These are phyloP conservation scores for Tetradesmus obliquus DNA, from an alignment of 139 green algal genomes.

Conservation along the genomic window DNA sequence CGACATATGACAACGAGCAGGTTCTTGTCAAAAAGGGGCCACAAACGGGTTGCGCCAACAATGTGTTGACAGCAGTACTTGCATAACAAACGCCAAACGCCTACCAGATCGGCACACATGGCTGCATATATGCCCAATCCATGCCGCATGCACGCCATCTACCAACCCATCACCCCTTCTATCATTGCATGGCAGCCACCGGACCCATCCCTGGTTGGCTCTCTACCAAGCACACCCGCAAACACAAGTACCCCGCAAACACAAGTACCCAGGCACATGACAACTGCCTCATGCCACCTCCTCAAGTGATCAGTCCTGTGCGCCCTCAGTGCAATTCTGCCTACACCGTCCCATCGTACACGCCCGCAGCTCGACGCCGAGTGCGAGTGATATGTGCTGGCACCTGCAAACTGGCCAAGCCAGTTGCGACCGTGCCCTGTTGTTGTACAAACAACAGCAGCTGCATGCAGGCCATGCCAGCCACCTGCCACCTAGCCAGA, in stretches of 20 bases:
- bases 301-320: neutral
- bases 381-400: neutral
- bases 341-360: neutral
- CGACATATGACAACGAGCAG: neutral
- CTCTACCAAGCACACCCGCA: neutral
- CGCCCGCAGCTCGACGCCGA: neutral
- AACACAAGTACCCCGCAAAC: neutral
- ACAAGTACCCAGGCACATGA: neutral
- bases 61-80: neutral
- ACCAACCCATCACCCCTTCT: neutral
- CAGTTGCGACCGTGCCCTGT: neutral
- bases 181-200: neutral
- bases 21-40: neutral
- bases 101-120: neutral
- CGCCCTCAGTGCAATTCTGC: neutral
- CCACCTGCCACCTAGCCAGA: neutral
- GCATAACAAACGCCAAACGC: neutral
- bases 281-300: neutral
- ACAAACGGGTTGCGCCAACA: neutral
- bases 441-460: neutral
- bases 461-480: neutral
- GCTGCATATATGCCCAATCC: neutral
- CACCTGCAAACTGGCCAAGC: neutral
- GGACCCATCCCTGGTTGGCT: neutral
- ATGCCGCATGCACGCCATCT: neutral